These are phyloP conservation scores for Thielaviopsis euricoi DNA, from an alignment of 2,329 filamentous ascomycete species.

Conservation along the genomic window DNA sequence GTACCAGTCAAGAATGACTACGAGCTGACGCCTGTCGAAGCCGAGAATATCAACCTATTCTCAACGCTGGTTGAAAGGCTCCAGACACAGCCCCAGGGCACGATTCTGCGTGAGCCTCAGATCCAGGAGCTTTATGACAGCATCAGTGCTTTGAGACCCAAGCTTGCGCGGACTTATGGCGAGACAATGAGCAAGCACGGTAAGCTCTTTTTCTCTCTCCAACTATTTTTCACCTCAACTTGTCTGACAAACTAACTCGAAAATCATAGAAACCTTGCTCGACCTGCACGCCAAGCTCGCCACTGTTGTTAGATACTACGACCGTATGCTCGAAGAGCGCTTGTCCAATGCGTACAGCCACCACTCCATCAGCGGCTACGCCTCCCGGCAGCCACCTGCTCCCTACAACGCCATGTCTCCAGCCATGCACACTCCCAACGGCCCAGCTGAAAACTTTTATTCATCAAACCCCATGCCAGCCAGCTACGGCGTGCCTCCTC, in stretches of 20 bases:
- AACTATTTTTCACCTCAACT: too few species aligned
- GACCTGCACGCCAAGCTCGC: conserved; percentile 91
- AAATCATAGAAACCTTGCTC: conserved; percentile 58
- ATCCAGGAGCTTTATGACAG: conserved; percentile 97
- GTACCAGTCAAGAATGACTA: conserved; percentile 74
- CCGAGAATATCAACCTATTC: conserved; percentile 95
- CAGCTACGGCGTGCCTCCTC: neutral
- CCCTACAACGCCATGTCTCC: conserved; percentile 55
- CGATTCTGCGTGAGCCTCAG: conserved; percentile 89
- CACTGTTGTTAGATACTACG: conserved; percentile 92
- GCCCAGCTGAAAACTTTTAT: conserved; percentile 67
- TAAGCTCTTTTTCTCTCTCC: conserved; percentile 26
- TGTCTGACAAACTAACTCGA: neutral
- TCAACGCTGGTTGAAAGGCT: conserved; percentile 84
- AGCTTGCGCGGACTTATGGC: conserved; percentile 86
- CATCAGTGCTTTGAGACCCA: conserved; percentile 82
- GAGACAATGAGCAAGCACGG: conserved; percentile 99
- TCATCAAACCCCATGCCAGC: conserved; percentile 28
- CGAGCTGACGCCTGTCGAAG: conserved; percentile 82
- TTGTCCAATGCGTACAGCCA: conserved; percentile 85
- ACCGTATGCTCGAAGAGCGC: conserved; percentile 92
- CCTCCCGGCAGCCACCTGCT: conserved; percentile 38
- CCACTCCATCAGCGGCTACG: conserved; percentile 43
- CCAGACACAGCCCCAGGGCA: conserved; percentile 88
- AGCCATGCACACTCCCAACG: conserved; percentile 28